Base-by-base conservation (phyloP, 768 basidiomycete species). In the Gloeophyllum trabeum region DNA sequence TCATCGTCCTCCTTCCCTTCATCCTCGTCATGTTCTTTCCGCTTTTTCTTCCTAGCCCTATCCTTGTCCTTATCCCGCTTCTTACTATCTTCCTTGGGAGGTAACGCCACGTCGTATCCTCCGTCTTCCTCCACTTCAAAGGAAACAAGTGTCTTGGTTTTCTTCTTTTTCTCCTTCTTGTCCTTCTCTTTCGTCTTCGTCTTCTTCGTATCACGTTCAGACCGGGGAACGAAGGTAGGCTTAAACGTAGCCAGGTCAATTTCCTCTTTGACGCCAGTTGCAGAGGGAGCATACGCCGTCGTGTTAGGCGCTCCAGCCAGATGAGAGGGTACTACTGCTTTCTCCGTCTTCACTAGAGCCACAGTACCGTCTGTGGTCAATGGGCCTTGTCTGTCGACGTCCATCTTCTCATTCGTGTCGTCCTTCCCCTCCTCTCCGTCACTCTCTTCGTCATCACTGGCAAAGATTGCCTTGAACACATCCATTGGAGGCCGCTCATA, bases 381-480 rank as follows among this genome's bases (percentile, higher is more conserved):
- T 4, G 24, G 39, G 36, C 14, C 42, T 24, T 41, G 5, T 40
- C 40, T 45, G 41, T 41, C 43, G 42, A 22, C 14, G 18, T 46
- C 49, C 48, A n/a, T 58, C 57, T 21, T 51, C 51, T 22, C 57
- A 54, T 12, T 58, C 49, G 58, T 52, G 42, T 50, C 37, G 40
- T 60, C 54, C 18, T 54, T 60, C 14, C 63, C 65, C 1, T 67
- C 71, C 3, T 90, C 88, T 2, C 79, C 79, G 6, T 79, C 85
- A 14, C 79, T 81, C 25, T 88, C 86, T 52, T 94, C 91, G 35
- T 90, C 88, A 46, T 90, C 89, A 60, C 87, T 91, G 7, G 91
- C 93, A 57, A 99, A 99, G 46, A 99, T 97, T 3, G 94, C 92
- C 57, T 94, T 96, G 70, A 98, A 99, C 35, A 98, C 78, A 54